Evolutionary conservation across 2,329 filamentous ascomycete genomes (phyloP), one percentile per base, ranked within the genome.

Genomic region (Botrytis squamosa): DNA sequence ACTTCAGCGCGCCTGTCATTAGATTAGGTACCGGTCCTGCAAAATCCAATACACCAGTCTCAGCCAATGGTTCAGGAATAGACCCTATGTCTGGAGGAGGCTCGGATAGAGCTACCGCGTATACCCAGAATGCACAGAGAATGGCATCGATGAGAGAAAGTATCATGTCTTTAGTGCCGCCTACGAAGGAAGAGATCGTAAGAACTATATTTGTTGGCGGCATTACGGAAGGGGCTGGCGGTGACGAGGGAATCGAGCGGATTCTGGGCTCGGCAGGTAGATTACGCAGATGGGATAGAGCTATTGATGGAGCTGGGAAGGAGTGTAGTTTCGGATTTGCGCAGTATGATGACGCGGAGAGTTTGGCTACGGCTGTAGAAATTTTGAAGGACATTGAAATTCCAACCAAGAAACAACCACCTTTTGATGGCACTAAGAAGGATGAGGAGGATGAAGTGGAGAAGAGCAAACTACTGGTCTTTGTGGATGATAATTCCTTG

Each of bases 1-100:
- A 99, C 85, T 97, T 98, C 86, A 97, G 93, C 80, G 96, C 96
- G 52, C 95, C 95, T 73, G 94, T 98, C 75, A 98, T 99, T 81
- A 93, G 96, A 72, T 88, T 99, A 64, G 96, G 95, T 60, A 95
- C 94, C 1, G 88, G 91, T 6, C 88, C 90, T 4, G 83, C 88
- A n/a, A 93, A 93, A 80, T 85, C 90, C 40, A 81, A 83, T n/a
- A 78, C 79, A 36, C 78, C 80, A 3, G 68, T 76, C 29, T 80
- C 83, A 76, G 82, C 83, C 52, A 79, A 80, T 64, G 80, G 80
- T 52, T 86, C 89, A 70, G 82, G 82, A 29, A 73, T 83, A 57
- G 81, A 83, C 69, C 82, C 82, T 25, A 78, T 83, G 74, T 79
- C 81, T 83, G 72, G 73, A 29, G 77, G 78, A 18, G 82, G 83